Evolutionary conservation across 257 asterid species (phyloP).

Genomic region (Salvia rosmarinus): DNA sequence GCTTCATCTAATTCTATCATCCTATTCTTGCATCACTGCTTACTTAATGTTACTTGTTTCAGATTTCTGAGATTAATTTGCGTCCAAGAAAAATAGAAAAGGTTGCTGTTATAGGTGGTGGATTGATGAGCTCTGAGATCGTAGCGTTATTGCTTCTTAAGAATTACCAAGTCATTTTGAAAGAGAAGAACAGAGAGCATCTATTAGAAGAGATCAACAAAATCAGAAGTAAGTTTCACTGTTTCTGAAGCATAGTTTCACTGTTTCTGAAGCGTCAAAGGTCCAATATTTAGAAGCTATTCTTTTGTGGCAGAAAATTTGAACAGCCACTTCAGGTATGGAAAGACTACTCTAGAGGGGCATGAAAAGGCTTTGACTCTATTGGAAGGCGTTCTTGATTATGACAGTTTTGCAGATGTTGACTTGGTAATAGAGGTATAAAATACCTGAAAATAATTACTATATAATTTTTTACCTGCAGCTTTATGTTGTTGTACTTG

Average conservation of each 20-base stretch:
- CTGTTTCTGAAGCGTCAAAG: no score
- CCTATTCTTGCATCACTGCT: constrained; percentile 19
- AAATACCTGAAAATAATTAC: background rate
- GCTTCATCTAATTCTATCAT: constrained; percentile 18
- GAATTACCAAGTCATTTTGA: constrained; percentile 47
- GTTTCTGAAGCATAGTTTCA: background rate
- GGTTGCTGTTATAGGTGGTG: constrained; percentile 62
- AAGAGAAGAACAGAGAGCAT: constrained; percentile 44
- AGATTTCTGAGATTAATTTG: constrained; percentile 51
- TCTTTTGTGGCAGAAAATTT: constrained; percentile 40
- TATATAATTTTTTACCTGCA: background rate
- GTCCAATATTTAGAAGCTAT: constrained; percentile 11
- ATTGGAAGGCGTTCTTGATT: constrained; percentile 50
- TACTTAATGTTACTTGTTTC: constrained; percentile 26
- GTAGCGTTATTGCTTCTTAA: constrained; percentile 45
- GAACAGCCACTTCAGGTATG: constrained; percentile 43
- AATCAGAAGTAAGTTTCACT: constrained; percentile 36
- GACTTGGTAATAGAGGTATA: constrained; percentile 66
- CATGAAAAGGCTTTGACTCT: constrained; percentile 39
- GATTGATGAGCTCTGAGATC: constrained; percentile 50
- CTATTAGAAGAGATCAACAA: constrained; percentile 32
- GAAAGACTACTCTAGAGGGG: constrained; percentile 36
- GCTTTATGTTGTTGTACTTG: background rate
- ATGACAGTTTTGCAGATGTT: constrained; percentile 45
- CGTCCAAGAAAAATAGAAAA: constrained; percentile 50